phyloP scores from a whole-genome alignment of 208 protist genomes.

The Acanthamoeba royreba region DNA sequence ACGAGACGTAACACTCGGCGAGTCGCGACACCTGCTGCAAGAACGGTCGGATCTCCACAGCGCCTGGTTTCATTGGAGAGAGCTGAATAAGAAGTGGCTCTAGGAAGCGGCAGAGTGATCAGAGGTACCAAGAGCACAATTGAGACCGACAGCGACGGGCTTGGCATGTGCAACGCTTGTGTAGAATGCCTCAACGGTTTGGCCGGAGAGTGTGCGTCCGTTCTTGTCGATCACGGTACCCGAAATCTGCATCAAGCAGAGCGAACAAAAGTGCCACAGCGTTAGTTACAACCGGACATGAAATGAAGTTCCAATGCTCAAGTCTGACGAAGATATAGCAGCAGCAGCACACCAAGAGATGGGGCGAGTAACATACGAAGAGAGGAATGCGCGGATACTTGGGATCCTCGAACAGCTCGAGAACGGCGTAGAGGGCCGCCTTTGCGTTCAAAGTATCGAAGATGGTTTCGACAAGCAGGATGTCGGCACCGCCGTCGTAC shows the following conservation, averaged over 20 bases:
- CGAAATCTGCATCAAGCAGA: constrained; percentile 83
- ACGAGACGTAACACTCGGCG: constrained; percentile 65
- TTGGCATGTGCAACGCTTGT: constrained; percentile 85
- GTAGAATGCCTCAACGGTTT: constrained; percentile 95
- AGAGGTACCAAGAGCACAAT: not conserved
- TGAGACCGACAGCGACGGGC: constrained; percentile 70
- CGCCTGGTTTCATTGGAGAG: too few relatives aligned
- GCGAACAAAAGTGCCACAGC: not conserved
- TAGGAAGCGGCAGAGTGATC: too few relatives aligned
- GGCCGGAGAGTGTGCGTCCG: constrained; percentile 94
- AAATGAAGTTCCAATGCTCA: too few relatives aligned
- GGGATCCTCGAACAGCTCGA: constrained; percentile 85
- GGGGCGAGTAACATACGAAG: constrained; percentile 69
- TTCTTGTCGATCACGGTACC: constrained; percentile 91
- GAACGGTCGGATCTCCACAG: constrained; percentile 80
- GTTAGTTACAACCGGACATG: too few relatives aligned
- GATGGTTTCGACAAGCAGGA: constrained; percentile 95
- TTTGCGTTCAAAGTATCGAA: constrained; percentile 91
- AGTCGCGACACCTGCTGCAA: constrained; percentile 60
- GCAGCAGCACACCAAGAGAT: constrained; percentile 46
- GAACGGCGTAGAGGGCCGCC: constrained; percentile 91
- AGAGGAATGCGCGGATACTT: constrained; percentile 63
- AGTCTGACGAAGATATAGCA: constrained; percentile 49
- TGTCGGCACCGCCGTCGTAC: constrained; percentile 91
- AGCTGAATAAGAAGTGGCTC: too few relatives aligned